A percentile compares a stretch with the other conserved stretches of the same genome.
Evolutionary conservation across 2,329 filamentous ascomycete genomes (phyloP).

Genomic region (Rosellinia necatrix): DNA sequence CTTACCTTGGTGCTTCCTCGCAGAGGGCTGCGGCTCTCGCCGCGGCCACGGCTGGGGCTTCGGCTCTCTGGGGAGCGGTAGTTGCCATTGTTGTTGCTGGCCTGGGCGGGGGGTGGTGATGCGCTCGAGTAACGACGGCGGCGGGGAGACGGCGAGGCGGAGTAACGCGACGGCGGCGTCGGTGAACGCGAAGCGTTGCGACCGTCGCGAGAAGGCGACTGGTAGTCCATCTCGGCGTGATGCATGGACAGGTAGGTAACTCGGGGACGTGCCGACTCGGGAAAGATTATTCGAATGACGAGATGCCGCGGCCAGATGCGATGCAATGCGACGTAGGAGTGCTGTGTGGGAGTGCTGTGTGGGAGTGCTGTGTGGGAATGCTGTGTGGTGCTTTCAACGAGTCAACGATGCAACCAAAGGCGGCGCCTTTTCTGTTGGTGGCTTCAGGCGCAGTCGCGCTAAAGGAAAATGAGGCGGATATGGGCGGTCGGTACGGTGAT

Average conservation of each 20-base stretch:
- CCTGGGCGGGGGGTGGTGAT: constrained; percentile 35
- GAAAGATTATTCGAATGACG: background rate
- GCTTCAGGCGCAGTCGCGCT: background rate
- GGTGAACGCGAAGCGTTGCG: constrained; percentile 40
- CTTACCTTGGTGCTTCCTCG: constrained; percentile 41
- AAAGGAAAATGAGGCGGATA: background rate
- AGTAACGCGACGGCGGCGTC: constrained; percentile 45
- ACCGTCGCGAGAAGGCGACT: constrained; percentile 40
- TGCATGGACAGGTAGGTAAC: background rate
- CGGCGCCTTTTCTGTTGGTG: background rate
- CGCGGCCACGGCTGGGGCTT: constrained; percentile 34
- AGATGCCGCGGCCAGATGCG: background rate
- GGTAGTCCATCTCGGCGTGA: constrained; percentile 35
- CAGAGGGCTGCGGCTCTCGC: constrained; percentile 38
- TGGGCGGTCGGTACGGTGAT: background rate
- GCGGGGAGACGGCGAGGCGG: constrained; percentile 42
- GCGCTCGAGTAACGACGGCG: constrained; percentile 39
- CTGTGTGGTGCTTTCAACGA: background rate
- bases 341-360: background rate
- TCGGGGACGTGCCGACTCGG: background rate
- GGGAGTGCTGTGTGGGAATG: background rate
- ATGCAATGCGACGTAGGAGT: constrained; percentile 7
- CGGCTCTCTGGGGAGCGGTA: constrained; percentile 33
- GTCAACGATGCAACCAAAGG: background rate
- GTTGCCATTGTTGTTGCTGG: constrained; percentile 46